Evolutionary conservation across 225 moss, liverwort and hornwort species (phyloP).

Genomic region (Climacium dendroides): DNA sequence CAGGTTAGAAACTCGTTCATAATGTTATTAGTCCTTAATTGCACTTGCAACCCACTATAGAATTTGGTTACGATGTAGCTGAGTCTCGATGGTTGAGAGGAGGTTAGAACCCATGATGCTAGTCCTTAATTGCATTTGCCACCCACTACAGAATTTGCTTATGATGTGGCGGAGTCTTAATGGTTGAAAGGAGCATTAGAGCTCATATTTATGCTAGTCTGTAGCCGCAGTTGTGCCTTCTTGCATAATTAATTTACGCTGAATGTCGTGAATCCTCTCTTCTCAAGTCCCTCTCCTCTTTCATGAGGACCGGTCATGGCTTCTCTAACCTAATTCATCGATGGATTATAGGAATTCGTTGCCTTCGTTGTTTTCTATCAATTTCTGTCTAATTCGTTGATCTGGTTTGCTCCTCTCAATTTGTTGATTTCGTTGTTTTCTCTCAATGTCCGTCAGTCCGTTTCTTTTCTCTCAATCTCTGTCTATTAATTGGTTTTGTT

Average conservation of each 20-base stretch:
- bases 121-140: background rate
- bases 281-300: background rate
- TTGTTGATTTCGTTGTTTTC: background rate
- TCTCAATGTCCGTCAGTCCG: background rate
- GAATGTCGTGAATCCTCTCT: background rate
- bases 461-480: background rate
- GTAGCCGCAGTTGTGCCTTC: background rate
- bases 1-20: background rate
- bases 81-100: background rate
- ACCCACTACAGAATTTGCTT: background rate
- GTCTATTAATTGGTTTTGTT: background rate
- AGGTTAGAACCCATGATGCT: background rate
- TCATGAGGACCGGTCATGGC: background rate
- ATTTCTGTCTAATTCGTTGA: background rate
- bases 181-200: background rate
- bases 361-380: background rate
- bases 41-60: background rate
- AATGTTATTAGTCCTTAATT: background rate
- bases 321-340: background rate
- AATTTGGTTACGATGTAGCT: background rate
- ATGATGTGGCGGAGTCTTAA: background rate
- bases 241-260: background rate
- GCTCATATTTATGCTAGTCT: background rate
- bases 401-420: background rate
- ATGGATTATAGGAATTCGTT: background rate